These are phyloP conservation scores for Apium graveolens DNA, from an alignment of 129 eudicot genomes.

Conservation along the genomic window DNA sequence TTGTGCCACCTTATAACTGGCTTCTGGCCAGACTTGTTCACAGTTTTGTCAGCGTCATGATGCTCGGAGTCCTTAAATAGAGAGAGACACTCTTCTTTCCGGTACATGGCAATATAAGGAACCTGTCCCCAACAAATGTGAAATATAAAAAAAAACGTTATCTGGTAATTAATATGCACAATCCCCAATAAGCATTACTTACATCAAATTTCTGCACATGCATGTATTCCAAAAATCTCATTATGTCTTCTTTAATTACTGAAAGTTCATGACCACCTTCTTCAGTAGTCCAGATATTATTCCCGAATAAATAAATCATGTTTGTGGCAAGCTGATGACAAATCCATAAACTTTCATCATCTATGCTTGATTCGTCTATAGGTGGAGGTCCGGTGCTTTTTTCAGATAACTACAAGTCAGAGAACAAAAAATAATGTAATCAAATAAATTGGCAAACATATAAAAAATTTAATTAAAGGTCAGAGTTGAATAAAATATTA, in stretches of 20 bases:
- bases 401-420: conserved; percentile 48
- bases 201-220: conserved; percentile 76
- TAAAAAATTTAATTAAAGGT: neutral
- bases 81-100: conserved; percentile 70
- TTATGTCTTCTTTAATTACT: conserved; percentile 48
- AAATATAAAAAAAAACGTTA: neutral
- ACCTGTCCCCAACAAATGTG: conserved; percentile 27
- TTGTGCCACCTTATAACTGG: conserved; percentile 68
- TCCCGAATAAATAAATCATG: conserved; percentile 29
- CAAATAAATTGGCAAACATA: neutral
- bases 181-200: conserved; percentile 20
- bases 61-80: conserved; percentile 54
- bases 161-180: neutral
- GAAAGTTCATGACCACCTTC: conserved; percentile 44
- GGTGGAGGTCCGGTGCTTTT: conserved; percentile 65
- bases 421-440: neutral
- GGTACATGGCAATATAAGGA: conserved; percentile 76
- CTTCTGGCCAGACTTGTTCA: conserved; percentile 43
- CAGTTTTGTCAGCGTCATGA: conserved; percentile 29
- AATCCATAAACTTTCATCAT: conserved; percentile 76
- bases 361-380: conserved; percentile 41
- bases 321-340: conserved; percentile 53
- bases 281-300: conserved; percentile 23
- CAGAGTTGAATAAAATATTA: neutral
- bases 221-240: conserved; percentile 60